phyloP scores from a whole-genome alignment of 768 basidiomycete species.

The Heimioporus sp. region DNA sequence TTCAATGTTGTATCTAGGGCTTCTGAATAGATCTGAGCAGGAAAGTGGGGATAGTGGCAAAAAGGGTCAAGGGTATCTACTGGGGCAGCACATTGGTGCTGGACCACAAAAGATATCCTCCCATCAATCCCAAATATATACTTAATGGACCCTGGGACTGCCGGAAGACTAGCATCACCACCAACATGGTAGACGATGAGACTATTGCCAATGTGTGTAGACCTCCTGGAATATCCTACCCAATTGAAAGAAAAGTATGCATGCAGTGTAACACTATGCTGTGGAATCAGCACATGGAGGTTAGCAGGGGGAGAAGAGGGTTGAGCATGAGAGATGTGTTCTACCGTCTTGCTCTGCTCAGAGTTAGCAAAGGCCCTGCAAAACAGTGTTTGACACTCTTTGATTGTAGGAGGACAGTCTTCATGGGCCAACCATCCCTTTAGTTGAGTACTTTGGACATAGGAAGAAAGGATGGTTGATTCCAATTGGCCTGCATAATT shows the following conservation, averaged over 20 bases:
- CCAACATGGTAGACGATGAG: background rate
- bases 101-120: constrained; percentile 3
- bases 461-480: background rate
- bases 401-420: background rate
- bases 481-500: background rate
- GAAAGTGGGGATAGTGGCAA: constrained; percentile 10
- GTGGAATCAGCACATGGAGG: background rate
- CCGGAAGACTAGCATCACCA: background rate
- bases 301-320: background rate
- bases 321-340: background rate
- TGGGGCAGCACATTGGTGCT: background rate
- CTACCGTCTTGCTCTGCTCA: background rate
- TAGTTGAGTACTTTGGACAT: background rate
- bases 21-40: background rate
- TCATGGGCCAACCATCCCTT: background rate
- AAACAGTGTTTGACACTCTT: constrained; percentile 1
- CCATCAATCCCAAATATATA: background rate
- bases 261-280: background rate
- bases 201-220: background rate
- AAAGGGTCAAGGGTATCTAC: background rate
- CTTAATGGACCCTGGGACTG: background rate
- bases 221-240: background rate
- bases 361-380: constrained; percentile 4
- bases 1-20: background rate
- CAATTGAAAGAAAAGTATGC: background rate